Evolutionary conservation across 2,329 filamentous ascomycete species (phyloP).

Genomic region (Eutypella sp.): DNA sequence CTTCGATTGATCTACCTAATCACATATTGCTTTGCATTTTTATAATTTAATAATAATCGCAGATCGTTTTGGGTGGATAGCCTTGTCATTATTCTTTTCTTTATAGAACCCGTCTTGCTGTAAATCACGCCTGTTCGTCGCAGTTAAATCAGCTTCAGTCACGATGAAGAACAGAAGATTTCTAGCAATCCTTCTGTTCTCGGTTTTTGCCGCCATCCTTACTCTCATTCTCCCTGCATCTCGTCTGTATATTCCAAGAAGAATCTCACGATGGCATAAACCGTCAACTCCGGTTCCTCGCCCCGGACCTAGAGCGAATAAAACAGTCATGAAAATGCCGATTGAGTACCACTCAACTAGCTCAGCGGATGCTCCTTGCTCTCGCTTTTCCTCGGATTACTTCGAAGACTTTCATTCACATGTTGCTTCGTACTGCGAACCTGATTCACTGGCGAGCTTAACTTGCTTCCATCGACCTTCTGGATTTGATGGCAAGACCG

Average conservation of each 20-base stretch:
- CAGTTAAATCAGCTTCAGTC: not conserved
- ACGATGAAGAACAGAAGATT: constrained; percentile 3
- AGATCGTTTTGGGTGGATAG: too few relatives aligned
- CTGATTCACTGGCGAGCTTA: not conserved
- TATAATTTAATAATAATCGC: too few relatives aligned
- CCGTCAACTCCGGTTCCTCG: not conserved
- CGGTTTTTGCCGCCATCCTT: not conserved
- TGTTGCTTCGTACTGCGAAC: constrained; percentile 4
- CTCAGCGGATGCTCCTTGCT: constrained; percentile 1
- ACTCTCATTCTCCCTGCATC: not conserved
- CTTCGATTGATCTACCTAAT: too few relatives aligned
- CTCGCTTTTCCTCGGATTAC: constrained; percentile 4
- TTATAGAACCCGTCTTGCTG: too few relatives aligned
- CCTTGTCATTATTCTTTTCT: too few relatives aligned
- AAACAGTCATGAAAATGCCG: not conserved
- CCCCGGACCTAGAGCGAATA: not conserved
- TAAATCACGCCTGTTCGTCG: too few relatives aligned
- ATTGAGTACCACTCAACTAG: constrained; percentile 1
- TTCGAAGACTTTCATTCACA: constrained; percentile 5
- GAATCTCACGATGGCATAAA: not conserved
- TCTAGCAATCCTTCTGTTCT: not conserved
- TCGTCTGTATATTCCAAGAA: not conserved
- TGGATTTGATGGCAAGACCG: constrained; percentile 3
- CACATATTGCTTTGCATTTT: too few relatives aligned
- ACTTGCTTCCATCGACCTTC: constrained; percentile 9